A percentile compares a stretch with the other conserved stretches of the same genome.
Conservation (phyloP, 2,329 filamentous ascomycete genomes). For the Aspergillus viridinutans region DNA sequence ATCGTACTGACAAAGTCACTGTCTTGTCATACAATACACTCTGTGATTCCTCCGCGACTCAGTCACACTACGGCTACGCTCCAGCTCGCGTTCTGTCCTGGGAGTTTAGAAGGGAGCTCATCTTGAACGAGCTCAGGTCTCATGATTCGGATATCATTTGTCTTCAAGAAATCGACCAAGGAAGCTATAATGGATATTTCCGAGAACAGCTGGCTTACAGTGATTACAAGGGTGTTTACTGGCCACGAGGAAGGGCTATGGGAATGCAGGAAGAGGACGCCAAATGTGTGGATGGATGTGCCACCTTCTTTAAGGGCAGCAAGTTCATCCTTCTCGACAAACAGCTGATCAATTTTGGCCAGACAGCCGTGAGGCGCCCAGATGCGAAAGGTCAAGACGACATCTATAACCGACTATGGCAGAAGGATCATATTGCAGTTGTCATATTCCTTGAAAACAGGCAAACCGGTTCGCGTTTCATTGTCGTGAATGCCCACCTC, state of each 20-base stretch:
- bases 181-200: conserved; percentile 89
- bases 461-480: conserved; percentile 80
- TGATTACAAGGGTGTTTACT: conserved; percentile 92
- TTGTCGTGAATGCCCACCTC: conserved; percentile 89
- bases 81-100: conserved; percentile 76
- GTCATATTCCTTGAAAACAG: conserved; percentile 91
- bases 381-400: conserved; percentile 98
- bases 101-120: conserved; percentile 79
- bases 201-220: conserved; percentile 77
- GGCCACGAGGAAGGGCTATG: conserved; percentile 81
- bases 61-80: conserved; percentile 82
- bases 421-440: conserved; percentile 93
- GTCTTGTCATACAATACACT: conserved; percentile 94
- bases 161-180: conserved; percentile 87
- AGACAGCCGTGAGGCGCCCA: conserved; percentile 86
- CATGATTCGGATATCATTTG: conserved; percentile 86
- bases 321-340: conserved; percentile 95
- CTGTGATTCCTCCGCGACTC: conserved; percentile 87
- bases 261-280: conserved; percentile 91
- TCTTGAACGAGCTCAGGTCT: conserved; percentile 74
- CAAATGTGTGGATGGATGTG: conserved; percentile 88
- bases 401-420: conserved; percentile 98
- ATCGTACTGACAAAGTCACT: conserved; percentile 64
- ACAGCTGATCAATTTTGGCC: conserved; percentile 86
- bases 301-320: conserved; percentile 92